Conservation (phyloP, 345 rosid species). For the Eucalyptus cloeziana region DNA sequence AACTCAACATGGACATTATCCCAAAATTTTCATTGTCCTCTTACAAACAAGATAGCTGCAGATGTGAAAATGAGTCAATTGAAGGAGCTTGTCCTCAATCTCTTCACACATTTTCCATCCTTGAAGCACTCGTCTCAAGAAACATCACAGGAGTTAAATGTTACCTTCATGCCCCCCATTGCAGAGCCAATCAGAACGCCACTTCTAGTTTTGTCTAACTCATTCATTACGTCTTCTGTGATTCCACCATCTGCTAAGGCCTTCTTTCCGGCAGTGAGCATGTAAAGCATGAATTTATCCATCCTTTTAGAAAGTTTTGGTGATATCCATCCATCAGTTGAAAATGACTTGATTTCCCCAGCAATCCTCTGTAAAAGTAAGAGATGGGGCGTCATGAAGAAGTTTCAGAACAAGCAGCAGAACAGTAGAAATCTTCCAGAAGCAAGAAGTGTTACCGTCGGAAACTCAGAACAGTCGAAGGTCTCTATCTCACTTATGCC, state of each 20-base stretch:
- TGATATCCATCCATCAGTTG: slow-evolving; percentile 82
- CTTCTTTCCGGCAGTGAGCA: slow-evolving; percentile 90
- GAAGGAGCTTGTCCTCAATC: not conserved
- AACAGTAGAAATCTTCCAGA: not conserved
- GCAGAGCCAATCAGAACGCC: slow-evolving; percentile 95
- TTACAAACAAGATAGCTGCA: not conserved
- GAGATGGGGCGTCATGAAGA: not conserved
- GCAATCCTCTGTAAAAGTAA: slow-evolving; percentile 60
- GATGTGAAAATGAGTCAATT: not conserved
- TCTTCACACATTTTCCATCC: not conserved
- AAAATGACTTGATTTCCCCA: slow-evolving; percentile 77
- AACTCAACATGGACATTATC: not conserved
- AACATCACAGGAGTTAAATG: not conserved
- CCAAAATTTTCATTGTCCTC: not conserved
- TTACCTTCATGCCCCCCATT: slow-evolving; percentile 94
- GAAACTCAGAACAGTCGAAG: slow-evolving; percentile 71
- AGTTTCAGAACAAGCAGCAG: not conserved
- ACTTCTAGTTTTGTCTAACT: slow-evolving; percentile 67
- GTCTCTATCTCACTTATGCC: slow-evolving; percentile 82
- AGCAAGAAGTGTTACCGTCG: slow-evolving; percentile 41
- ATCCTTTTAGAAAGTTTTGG: slow-evolving; percentile 85
- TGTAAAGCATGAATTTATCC: slow-evolving; percentile 96
- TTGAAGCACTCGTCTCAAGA: not conserved
- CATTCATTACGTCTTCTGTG: slow-evolving; percentile 66
- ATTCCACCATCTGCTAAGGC: slow-evolving; percentile 87